A percentile compares a stretch with the other conserved stretches of the same genome.
Evolutionary conservation across 2,329 filamentous ascomycete species (phyloP).

Genomic region (Biscogniauxia sp.): DNA sequence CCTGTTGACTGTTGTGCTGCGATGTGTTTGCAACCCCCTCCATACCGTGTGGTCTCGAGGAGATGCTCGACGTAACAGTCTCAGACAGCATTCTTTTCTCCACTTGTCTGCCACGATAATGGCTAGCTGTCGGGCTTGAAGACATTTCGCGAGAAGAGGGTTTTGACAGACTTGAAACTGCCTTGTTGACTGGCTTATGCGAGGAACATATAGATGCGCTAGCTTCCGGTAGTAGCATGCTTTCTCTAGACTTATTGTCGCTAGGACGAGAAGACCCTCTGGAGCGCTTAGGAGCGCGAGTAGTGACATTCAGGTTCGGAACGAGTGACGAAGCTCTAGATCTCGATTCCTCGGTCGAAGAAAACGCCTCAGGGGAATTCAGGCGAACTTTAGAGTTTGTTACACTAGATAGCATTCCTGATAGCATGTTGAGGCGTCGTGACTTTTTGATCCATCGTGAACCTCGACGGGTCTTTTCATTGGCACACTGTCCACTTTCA

Average conservation of each 20-base stretch:
- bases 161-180: not conserved
- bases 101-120: not conserved
- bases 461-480: slow-evolving; percentile 5
- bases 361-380: slow-evolving; percentile 1
- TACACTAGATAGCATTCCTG: slow-evolving; percentile 11
- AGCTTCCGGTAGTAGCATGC: not conserved
- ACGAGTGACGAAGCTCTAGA: slow-evolving; percentile 13
- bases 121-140: not conserved
- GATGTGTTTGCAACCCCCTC: not conserved
- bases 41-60: not conserved
- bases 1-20: not conserved
- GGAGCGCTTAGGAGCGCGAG: not conserved
- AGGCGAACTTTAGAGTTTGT: not conserved
- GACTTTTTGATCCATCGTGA: slow-evolving; percentile 10
- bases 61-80: not conserved
- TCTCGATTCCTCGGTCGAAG: slow-evolving; percentile 16
- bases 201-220: not conserved
- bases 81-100: not conserved
- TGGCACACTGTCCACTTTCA: slow-evolving; percentile 3
- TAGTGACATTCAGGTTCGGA: not conserved
- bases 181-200: not conserved
- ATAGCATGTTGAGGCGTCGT: slow-evolving; percentile 9
- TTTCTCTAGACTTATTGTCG: not conserved
- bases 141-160: not conserved
- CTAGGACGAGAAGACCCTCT: not conserved